Evolutionary conservation across 805 yeast genomes (phyloP), one percentile per base, ranked within the genome.

Genomic region (Kluyveromyces starmeri): DNA sequence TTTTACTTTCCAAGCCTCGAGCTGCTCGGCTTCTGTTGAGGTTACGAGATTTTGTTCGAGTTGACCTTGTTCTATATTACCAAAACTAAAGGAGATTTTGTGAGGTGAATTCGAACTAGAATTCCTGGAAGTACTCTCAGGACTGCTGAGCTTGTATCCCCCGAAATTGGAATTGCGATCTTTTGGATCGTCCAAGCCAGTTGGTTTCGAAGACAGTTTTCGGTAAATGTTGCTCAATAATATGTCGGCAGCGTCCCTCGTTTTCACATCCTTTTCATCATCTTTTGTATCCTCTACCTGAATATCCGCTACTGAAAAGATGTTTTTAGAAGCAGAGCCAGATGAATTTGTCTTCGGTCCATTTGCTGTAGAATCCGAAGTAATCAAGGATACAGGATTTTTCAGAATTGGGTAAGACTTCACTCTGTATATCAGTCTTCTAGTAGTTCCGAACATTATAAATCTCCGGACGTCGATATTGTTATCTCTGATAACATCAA

Each of bases 381-480:
- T 34, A 23, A 41, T 48, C 19, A 39, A 35, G 10, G 35, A 28
- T 6, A 42, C 45, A 5, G 41, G 31, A 20, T 47, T 44, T 23
- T 47, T 62, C 34, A 73, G 55, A 1, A 83, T 60, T 0, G 97
- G 96, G 50, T 74, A 83, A 14, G 86, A 64, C 36, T 81, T 71
- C 1, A 86, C 82, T 34, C 96, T 61, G 52, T 86, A 86, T 7
- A 94, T 79, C 5, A 92, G 49, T 0, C 94, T 85, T 41, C 85
- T 71, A 16, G 84, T 63, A 2, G 84, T 69, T 1, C 99, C 99
- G 64, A 88, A 92, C 13, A 86, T 75, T 14, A 92, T 64, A 46
- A 92, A 83, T 36, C 94, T 63, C 42, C 97, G 67, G 3, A 92
- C 65, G 55, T 92, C 99, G 27, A 94, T 74, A 42, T 75, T 70